A percentile compares a stretch with the other conserved stretches of the same genome.
These are phyloP conservation scores for Rosa persica DNA, from an alignment of 306 rosid genomes.

Conservation along the genomic window DNA sequence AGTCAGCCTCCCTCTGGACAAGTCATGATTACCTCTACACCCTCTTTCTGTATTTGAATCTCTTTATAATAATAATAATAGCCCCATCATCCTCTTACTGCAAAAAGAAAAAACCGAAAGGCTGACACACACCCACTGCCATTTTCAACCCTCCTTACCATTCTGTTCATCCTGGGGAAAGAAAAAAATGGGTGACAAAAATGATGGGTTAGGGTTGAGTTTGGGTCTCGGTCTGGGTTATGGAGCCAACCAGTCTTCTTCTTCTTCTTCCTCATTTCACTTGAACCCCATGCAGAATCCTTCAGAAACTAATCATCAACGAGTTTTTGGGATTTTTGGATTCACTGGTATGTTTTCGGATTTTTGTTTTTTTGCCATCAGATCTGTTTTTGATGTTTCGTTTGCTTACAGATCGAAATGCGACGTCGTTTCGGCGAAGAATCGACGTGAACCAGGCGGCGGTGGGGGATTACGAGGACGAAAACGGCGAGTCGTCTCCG, in stretches of 20 bases:
- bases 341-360: slow-evolving; percentile 40
- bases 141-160: slow-evolving; percentile 36
- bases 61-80: slow-evolving; percentile 28
- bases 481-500: slow-evolving; percentile 77
- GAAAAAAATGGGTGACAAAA: slow-evolving; percentile 54
- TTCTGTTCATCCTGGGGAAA: not conserved
- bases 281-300: slow-evolving; percentile 46
- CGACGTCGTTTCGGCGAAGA: slow-evolving; percentile 43
- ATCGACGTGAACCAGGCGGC: slow-evolving; percentile 59
- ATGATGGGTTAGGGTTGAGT: slow-evolving; percentile 45
- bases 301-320: slow-evolving; percentile 36
- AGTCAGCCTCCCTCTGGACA: slow-evolving; percentile 29
- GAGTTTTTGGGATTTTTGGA: slow-evolving; percentile 37
- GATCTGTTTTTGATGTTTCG: not conserved
- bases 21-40: slow-evolving; percentile 67
- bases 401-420: not conserved
- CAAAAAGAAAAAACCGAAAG: slow-evolving; percentile 40
- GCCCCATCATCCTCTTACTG: slow-evolving; percentile 47
- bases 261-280: slow-evolving; percentile 8
- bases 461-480: slow-evolving; percentile 50
- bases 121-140: slow-evolving; percentile 16
- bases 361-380: not conserved
- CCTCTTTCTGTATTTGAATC: slow-evolving; percentile 8
- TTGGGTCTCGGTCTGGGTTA: slow-evolving; percentile 55
- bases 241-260: slow-evolving; percentile 31